These are phyloP conservation scores for Penicillium psychrosexuale DNA, from an alignment of 2,329 filamentous ascomycete genomes.

Conservation along the genomic window DNA sequence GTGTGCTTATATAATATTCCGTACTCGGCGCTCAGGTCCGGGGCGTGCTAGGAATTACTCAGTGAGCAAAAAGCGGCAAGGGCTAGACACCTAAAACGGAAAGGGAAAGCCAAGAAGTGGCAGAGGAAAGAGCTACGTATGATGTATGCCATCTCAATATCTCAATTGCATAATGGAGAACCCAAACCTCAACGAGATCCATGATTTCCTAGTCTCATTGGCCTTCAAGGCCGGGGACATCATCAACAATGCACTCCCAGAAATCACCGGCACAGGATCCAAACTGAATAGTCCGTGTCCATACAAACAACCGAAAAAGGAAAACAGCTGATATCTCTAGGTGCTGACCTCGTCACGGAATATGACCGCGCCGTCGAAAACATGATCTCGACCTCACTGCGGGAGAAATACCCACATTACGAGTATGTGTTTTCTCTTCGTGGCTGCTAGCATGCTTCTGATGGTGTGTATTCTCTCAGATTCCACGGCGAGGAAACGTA, in stretches of 20 bases:
- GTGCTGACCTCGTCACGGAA: constrained; percentile 62
- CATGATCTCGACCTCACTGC: constrained; percentile 53
- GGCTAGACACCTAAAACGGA: too few relatives aligned
- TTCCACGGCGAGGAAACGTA: constrained; percentile 63
- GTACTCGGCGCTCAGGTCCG: too few relatives aligned
- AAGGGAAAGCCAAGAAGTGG: too few relatives aligned
- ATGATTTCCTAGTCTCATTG: constrained; percentile 41
- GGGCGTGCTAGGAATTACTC: too few relatives aligned
- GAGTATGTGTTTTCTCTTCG: constrained; percentile 35
- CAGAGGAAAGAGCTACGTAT: too few relatives aligned
- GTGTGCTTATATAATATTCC: too few relatives aligned
- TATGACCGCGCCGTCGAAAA: constrained; percentile 61
- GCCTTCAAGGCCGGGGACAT: constrained; percentile 43
- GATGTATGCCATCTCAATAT: neutral
- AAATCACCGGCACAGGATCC: constrained; percentile 36
- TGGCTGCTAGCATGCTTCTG: neutral
- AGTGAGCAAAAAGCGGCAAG: too few relatives aligned
- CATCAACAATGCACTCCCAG: constrained; percentile 44
- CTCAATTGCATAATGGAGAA: constrained; percentile 8
- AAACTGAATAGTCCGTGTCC: constrained; percentile 46
- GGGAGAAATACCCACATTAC: constrained; percentile 53
- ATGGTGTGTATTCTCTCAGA: constrained; percentile 18
- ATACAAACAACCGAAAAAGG: neutral
- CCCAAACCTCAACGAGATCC: constrained; percentile 40
- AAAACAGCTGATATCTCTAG: constrained; percentile 28